A percentile compares a stretch with the other conserved stretches of the same genome.
Evolutionary conservation across 345 rosid species (phyloP).

Genomic region (Aegle marmelos): DNA sequence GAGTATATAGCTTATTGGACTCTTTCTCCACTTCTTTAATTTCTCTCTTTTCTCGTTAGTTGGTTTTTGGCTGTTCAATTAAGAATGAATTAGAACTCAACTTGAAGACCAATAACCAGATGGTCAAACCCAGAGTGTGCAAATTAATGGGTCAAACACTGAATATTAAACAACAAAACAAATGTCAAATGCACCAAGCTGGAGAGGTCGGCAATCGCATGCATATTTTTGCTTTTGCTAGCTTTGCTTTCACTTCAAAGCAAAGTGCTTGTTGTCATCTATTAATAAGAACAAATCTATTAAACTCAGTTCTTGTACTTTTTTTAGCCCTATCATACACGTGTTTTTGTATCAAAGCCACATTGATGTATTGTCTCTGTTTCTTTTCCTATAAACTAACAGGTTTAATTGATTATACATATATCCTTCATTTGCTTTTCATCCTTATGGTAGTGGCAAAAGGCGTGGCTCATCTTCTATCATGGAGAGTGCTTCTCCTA

Average conservation of each 20-base stretch:
- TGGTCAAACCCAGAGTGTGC: constrained; percentile 12
- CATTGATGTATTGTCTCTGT: background rate
- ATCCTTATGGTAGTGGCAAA: constrained; percentile 2
- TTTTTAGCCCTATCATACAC: constrained; percentile 21
- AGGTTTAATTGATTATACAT: background rate
- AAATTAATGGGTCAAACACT: constrained; percentile 31
- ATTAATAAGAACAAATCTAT: background rate
- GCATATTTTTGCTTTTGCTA: constrained; percentile 17
- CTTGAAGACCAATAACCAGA: constrained; percentile 10
- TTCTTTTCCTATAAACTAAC: constrained; percentile 7
- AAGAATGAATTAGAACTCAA: constrained; percentile 6
- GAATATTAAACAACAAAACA: constrained; percentile 7
- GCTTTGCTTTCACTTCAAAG: constrained; percentile 24
- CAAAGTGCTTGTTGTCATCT: constrained; percentile 8
- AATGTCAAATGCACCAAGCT: constrained; percentile 30
- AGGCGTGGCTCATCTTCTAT: constrained; percentile 25
- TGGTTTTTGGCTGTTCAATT: constrained; percentile 6
- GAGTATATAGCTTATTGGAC: constrained; percentile 32
- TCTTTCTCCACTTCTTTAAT: background rate
- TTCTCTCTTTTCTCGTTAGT: background rate
- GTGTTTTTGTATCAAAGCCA: constrained; percentile 17
- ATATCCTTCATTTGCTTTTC: background rate
- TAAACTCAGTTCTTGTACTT: background rate
- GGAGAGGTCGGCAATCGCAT: constrained; percentile 12
- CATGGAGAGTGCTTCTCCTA: constrained; percentile 8